Evolutionary conservation across 371 early-diverging fungal species (phyloP).

Genomic region (Dichotomocladium elegans): DNA sequence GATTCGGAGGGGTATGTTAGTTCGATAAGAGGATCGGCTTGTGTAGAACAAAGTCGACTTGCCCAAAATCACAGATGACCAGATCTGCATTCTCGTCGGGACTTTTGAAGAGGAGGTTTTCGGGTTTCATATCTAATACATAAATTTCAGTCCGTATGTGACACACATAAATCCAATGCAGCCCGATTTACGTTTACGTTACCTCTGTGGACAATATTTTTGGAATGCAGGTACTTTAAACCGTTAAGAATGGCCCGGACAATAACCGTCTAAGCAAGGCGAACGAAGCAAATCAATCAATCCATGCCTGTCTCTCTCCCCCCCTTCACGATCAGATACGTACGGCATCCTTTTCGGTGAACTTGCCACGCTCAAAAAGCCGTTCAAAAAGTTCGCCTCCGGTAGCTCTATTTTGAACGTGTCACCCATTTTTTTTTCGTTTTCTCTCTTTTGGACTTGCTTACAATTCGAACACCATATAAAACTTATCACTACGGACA

Average conservation of each 20-base stretch:
- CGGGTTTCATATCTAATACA: conserved; percentile 73
- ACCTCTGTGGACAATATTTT: conserved; percentile 68
- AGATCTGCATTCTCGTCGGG: conserved; percentile 51
- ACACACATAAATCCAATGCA: no score
- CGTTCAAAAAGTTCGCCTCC: conserved; percentile 92
- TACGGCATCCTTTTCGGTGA: conserved; percentile 82
- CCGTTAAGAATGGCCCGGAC: conserved; percentile 62
- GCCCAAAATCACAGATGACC: conserved; percentile 66
- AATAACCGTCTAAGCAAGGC: conserved; percentile 32
- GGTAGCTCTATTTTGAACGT: conserved; percentile 44
- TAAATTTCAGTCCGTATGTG: not conserved
- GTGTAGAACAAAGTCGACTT: conserved; percentile 10
- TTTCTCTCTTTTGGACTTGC: not conserved
- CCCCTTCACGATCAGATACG: no score
- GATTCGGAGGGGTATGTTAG: no score
- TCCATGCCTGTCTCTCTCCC: no score
- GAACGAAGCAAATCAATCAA: not conserved
- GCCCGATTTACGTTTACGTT: no score
- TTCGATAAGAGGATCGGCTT: not conserved
- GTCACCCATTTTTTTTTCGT: not conserved
- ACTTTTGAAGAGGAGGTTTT: conserved; percentile 71
- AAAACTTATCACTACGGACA: conserved; percentile 63
- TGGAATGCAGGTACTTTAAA: conserved; percentile 63
- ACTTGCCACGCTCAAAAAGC: conserved; percentile 78
- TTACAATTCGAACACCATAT: conserved; percentile 84